Evolutionary conservation across 2,329 filamentous ascomycete species (phyloP), one percentile per base, ranked within the genome.

Genomic region (Capronia coronata): DNA sequence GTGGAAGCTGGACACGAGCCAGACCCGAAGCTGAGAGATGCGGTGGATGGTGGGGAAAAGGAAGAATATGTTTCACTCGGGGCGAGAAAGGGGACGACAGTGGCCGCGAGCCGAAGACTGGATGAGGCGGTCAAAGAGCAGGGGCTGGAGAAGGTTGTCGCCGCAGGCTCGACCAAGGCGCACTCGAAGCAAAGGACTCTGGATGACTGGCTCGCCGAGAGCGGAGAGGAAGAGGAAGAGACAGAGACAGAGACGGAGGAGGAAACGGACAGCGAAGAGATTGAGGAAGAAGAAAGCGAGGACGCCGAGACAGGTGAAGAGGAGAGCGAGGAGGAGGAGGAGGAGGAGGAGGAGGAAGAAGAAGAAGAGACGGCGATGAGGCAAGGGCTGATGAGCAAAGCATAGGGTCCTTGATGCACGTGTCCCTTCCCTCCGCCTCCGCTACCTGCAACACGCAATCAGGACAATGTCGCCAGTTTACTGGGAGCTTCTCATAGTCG

Each of bases 171-270:
- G 48, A 50, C 43, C 48, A 45, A 58, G 46, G 40, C 42, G 54
- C 57, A 43, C 54, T 3, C 69, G 3, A 82, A 82, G 44, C 80
- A 80, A 34, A 95, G 94, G 76, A 87, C 84, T 16, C 71, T 98
- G 55, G 89, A 97, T 70, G 88, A 95, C 65, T 97, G 93, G 90
- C 73, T 97, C 49, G 88, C 84, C 3, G 86, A 88, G 62, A 81
- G 80, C 37, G 79, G 81, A 13, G 75, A 73, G 22, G 76, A 75
- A n/a, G 78, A 75, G 1, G 77, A 52, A 47, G 48, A 46, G 42
- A 56, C 35, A 39, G 34, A 49, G 48, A 51, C 51, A 32, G 51
- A 52, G 35, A 47, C 41, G 5, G 48, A 41, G 8, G 43, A 45
- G 13, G 52, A 48, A n/a, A n/a, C n/a, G 18, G 52, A 54, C 14